phyloP scores from a whole-genome alignment of 2,329 filamentous ascomycete species.

The Talaromyces sp. region DNA sequence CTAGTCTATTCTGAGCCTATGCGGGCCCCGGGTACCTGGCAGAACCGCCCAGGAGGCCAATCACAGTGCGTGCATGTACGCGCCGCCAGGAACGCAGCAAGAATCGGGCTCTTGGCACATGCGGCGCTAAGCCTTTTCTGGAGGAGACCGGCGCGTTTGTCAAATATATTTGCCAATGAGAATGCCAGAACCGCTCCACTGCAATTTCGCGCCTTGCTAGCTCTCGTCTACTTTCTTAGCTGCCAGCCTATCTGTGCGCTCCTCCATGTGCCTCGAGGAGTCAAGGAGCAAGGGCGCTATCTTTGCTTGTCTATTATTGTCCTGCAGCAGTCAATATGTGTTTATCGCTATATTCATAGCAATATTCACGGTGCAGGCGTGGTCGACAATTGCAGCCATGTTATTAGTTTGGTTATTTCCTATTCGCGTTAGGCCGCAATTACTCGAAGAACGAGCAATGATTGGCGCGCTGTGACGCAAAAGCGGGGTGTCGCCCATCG shows the following conservation, averaged over 20 bases:
- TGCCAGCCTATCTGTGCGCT: not conserved
- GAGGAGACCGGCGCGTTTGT: not conserved
- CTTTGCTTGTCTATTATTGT: not conserved
- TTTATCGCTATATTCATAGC: not conserved
- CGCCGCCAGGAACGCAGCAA: not conserved
- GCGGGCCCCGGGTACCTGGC: not conserved
- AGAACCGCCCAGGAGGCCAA: not conserved
- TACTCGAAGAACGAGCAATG: not conserved
- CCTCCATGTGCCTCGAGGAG: not conserved
- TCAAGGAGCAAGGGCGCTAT: not conserved
- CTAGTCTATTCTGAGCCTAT: not conserved
- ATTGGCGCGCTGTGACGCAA: not conserved
- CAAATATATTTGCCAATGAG: not conserved
- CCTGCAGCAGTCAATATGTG: not conserved
- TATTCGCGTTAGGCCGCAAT: not conserved
- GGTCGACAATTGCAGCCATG: not conserved
- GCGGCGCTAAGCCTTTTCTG: not conserved
- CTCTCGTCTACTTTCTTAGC: not conserved
- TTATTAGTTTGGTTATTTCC: not conserved
- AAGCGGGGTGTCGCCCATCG: not conserved
- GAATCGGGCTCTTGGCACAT: not conserved
- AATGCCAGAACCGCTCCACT: not conserved
- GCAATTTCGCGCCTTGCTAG: not conserved
- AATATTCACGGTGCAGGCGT: not conserved
- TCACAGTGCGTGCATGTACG: not conserved